Evolutionary conservation across 2,329 filamentous ascomycete genomes (phyloP).

Genomic region (Fusarium liriodendri): DNA sequence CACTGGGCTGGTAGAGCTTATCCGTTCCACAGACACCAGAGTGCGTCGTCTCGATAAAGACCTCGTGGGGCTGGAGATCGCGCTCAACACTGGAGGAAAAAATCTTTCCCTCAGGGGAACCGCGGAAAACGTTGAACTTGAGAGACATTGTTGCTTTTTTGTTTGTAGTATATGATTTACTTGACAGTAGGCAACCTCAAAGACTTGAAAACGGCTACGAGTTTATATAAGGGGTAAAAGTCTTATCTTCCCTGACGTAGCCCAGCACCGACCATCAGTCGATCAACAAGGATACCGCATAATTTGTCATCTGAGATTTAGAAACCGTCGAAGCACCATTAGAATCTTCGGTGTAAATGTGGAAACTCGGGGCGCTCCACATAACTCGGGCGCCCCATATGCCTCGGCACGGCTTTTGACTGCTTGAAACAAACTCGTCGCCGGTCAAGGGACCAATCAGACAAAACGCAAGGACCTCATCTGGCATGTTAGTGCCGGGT

Average conservation of each 20-base stretch:
- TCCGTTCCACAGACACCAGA: conserved; percentile 35
- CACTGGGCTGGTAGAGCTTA: conserved; percentile 29
- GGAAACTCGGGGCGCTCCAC: too few species aligned
- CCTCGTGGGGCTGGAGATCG: conserved; percentile 29
- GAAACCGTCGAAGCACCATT: not conserved
- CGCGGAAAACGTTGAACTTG: conserved; percentile 35
- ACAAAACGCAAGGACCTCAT: not conserved
- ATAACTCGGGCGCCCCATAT: not conserved
- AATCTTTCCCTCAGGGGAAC: conserved; percentile 34
- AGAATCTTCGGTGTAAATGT: not conserved
- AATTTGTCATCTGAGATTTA: not conserved
- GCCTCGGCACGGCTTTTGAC: not conserved
- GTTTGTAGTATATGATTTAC: not conserved
- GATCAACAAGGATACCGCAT: not conserved
- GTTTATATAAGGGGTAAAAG: conserved; percentile 19
- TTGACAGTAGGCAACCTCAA: too few species aligned
- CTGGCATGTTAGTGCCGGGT: not conserved
- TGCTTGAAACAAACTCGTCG: not conserved
- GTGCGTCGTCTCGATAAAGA: conserved; percentile 36
- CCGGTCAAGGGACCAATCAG: not conserved
- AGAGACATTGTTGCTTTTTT: conserved; percentile 16
- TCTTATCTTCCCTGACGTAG: not conserved
- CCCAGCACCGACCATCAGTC: not conserved
- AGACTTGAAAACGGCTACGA: not conserved
- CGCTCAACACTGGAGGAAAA: conserved; percentile 24